Evolutionary conservation across 2,329 filamentous ascomycete genomes (phyloP), one percentile per base, ranked within the genome.

Genomic region (Aspergillus candidus): DNA sequence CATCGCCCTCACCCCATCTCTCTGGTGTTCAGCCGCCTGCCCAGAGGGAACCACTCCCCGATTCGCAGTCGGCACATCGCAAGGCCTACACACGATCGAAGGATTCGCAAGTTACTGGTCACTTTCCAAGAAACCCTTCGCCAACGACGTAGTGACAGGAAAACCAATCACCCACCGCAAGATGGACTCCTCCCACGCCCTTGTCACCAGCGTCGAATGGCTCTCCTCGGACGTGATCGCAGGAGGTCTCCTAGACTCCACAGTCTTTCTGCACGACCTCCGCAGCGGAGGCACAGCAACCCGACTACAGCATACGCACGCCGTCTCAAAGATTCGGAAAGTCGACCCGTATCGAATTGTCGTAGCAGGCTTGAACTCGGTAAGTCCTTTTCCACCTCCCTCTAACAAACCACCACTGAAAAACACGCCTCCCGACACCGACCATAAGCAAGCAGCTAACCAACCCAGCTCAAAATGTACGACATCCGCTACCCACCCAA

Each of bases 21-120:
- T 67, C 27, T 69, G 65, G 63, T 67, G 60, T 39, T 67, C 65
- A 3, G 59, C 65, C 1, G 47, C 67, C 2, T 62, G 60, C 17
- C 67, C 67, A 32, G 48, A 47, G 15, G 52, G 57, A 4, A 47
- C 52, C 12, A 59, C 50, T 12, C 53, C 60, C 1, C 41, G 59
- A 8, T 70, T 70, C 36, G 65, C 65, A 22, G 52, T 69, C 29
- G 67, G 67, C 4, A 65, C 65, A 4, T 67, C 64, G 4, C 53
- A 62, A 2, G 66, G 66, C 11, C 50, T 70, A 8, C 49, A 65
- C 36, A 65, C 58, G 2, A 46, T 69, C 5, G 53, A 62, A 36
- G 58, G 58, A 12, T 44, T 52, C 6, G 54, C 49, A 4, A 53
- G 53, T 38, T 50, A 58, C 38, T 67, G 61, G 63, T 44, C 51